Evolutionary conservation across 2,329 filamentous ascomycete genomes (phyloP), one percentile per base, ranked within the genome.

Genomic region (Exserohilum turcica): DNA sequence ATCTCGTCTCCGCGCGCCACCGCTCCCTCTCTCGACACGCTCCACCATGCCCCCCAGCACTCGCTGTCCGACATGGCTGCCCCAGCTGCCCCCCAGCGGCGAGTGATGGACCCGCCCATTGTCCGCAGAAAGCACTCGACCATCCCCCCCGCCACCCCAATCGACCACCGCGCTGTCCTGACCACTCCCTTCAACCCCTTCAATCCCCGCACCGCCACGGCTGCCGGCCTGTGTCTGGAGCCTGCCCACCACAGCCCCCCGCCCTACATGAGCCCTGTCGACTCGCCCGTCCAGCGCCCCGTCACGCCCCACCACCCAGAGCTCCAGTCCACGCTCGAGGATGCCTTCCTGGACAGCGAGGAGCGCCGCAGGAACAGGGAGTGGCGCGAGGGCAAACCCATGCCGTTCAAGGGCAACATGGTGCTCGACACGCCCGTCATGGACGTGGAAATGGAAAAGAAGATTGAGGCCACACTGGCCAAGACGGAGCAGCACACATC

Each of bases 391-490:
- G 79, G 79, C 15, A 77, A 80, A 52, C 77, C 78, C 5, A 76
- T 78, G 64, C 72, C 73, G 60, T 55, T 76, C 71, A 63, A 71
- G 66, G 52, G 71, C 71, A 61, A 68, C 63, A 59, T 68, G 59
- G 52, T 60, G 43, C 55, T 75, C 35, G 74, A 77, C 32, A 78
- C 75, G 53, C 65, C 74, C 10, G 78, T 75, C 63, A 70, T 74
- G 49, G 78, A 79, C 37, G 70, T 75, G 29, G 78, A 78, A 40
- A 79, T 86, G 19, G 85, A 86, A 48, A 84, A 84, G 68, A 82
- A 84, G 37, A 86, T 88, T 55, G 83, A 87, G 69, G 85, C 85
- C 15, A 86, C 84, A 27, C 67, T 87, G 52, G 78, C 84, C 35
- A 84, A 84, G 60, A 76, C 79, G 4, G 84, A 87, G 62, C 78